Evolutionary conservation across 139 green algal species (phyloP), one percentile per base, ranked within the genome.

Genomic region (Spirogloea muscicola): DNA sequence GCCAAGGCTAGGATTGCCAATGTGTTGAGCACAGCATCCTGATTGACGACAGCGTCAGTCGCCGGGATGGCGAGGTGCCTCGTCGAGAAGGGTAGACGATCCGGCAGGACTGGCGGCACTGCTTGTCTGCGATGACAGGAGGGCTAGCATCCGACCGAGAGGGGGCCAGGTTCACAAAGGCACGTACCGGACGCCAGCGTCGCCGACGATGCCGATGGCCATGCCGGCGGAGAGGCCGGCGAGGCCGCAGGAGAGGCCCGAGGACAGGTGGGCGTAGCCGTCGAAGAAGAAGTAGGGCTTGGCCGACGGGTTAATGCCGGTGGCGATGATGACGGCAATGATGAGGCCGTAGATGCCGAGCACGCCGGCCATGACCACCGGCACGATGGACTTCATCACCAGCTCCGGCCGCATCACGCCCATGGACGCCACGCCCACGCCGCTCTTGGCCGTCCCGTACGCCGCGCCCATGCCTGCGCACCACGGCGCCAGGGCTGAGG

Each of bases 371-470:
- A 99, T 97, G 81, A 99, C 92, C 44, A 98, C 90, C 27, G 95
- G 94, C 9, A 99, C 88, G 70, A 99, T 98, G 60, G 90, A 96
- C 89, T 99, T 99, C 94, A 99, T 99, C 36, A 99, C 95, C 72
- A 99, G 88, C 85, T 99, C 95, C 3, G 95, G 95, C 36, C 95
- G 85, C 92, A 99, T 96, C 9, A 99, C 95, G 76, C 95, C 95
- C 95, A 99, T 99, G 51, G 91, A 94, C 0, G 95, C 94, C 71
- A 98, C 96, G 36, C 95, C 95, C 1, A 99, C 95, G 29, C 95
- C 95, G 10, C 86, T 91, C 88, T 99, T 99, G 44, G 94, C 94
- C 2, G 94, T 99, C 34, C 94, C 94, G 82, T 99, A 99, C 5
- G 94, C 94, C 2, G 94, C 90, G 27, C 94, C 94, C 85, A 98